Evolutionary conservation across 129 eudicot species (phyloP), one percentile per base, ranked within the genome.

Genomic region (Tanacetum coccineum): DNA sequence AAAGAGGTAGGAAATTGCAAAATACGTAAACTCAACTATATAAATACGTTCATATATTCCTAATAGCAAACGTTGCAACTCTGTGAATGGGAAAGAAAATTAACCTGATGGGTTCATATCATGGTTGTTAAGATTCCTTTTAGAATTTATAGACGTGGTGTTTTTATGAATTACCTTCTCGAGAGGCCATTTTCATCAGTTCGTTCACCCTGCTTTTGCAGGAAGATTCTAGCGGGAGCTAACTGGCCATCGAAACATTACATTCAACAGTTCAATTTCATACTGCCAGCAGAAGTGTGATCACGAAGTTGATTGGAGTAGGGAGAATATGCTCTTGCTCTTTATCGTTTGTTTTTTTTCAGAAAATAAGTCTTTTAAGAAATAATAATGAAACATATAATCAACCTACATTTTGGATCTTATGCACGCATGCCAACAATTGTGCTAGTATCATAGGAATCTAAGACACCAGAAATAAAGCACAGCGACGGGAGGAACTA

Each of bases 161-260:
- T 36, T 36, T 36, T 36, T 36, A 36, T 0, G 42, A 36, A 8
- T 42, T 53, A 88, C 99, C 95, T 86, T 78, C 99, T 84, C 49
- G 72, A 15, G 92, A 80, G 21, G 93, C 80, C 64, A 79, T 50
- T 78, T 72, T 89, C 56, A 68, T 65, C 69, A 93, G 90, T 80
- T 93, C 99, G 42, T 82, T 81, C 60, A 93, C 20, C 99, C 99
- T 56, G 89, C 83, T 75, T 81, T 76, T 5, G 89, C 91, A 78
- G 99, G n/a, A n/a, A 89, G 62, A 93, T 82, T 82, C 99, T 86
- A 77, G 89, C 99, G 55, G 99, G 99, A 61, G 99, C 99, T 74
- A 72, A 68, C 51, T 77, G 81, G 44, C 95, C 95, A 72, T 93
- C 99, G 84, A 93, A 93, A 78, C 99, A n/a, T 93, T 54, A 93